These are phyloP conservation scores for Eimeria falciformis DNA, from an alignment of 169 alveolate species.

Conservation along the genomic window DNA sequence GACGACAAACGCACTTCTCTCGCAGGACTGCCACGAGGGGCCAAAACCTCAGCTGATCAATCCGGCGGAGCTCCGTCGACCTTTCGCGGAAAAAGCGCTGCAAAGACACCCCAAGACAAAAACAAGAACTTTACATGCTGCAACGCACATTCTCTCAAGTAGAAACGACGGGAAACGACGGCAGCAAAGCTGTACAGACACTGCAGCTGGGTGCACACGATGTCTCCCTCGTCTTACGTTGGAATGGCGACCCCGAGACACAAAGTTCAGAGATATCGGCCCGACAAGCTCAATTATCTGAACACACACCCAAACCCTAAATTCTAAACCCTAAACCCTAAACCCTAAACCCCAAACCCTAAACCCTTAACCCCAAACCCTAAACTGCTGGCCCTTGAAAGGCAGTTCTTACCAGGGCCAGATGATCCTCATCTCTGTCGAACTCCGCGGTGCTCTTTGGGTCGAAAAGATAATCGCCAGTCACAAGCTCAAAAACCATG, in stretches of 20 bases:
- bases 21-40: constrained; percentile 71
- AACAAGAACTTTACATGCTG: no score
- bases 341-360: not conserved
- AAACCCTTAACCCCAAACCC: not conserved
- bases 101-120: not conserved
- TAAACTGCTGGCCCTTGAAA: not conserved
- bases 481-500: constrained; percentile 97
- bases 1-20: constrained; percentile 71
- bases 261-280: constrained; percentile 43
- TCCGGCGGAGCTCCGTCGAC: constrained; percentile 65
- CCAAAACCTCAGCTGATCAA: constrained; percentile 75
- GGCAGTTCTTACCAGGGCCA: constrained; percentile 94
- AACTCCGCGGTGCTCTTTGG: constrained; percentile 92
- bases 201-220: not conserved
- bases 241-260: constrained; percentile 75
- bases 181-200: constrained; percentile 1
- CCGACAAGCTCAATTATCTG: constrained; percentile 78
- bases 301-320: not conserved
- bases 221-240: constrained; percentile 39
- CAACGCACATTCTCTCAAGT: not conserved
- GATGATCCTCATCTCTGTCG: constrained; percentile 94
- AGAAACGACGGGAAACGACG: no score
- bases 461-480: constrained; percentile 98
- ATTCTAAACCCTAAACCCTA: not conserved
- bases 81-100: constrained; percentile 74